Evolutionary conservation across 140 eudicot species (phyloP), one percentile per base, ranked within the genome.

Genomic region (Senecio squalidus): DNA sequence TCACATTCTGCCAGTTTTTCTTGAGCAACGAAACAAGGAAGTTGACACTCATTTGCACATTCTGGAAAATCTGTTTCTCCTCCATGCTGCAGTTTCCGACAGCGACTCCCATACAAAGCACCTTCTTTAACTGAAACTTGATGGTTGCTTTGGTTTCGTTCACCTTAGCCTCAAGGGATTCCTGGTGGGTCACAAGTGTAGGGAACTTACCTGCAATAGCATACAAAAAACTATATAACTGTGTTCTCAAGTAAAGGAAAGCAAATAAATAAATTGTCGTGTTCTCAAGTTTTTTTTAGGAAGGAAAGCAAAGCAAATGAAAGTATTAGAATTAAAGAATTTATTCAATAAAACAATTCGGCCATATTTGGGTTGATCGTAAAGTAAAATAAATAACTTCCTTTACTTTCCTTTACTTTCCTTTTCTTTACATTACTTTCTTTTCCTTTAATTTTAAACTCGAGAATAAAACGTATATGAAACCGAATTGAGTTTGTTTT

Each of bases 1-100:
- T 77, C 51, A 86, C 95, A 36, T 83, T 86, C 66, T 86, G 95
- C 95, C 95, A 83, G 55, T 86, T 86, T 68, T 86, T 86, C 64
- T 86, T 86, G 67, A 86, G 45, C 68, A 39, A 39, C 0, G 45
- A 39, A 39, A 39, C 45, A 39, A 39, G 45, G 15, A 39, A 39
- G n/a, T 39, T 39, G n/a, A 39, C 45, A 13, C 45, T 39, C 45
- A 13, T 39, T 39, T 39, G 45, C 13, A 39, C 45, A 13, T 39
- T 39, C n/a, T 39, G 45, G n/a, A 39, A 39, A 39, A 39, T 13
- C 9, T 7, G 45, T 13, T 39, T 39, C n/a, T 39, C 45, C 2
- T 39, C 45, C 45, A 39, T 39, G 2, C 45, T 39, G 45, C 45
- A 39, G n/a, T 39, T 39, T 7, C 45, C 45, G 10, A 39, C 45